Evolutionary conservation across 176 grass and related monocot genomes (phyloP).

Genomic region (Aechmea fasciata): DNA sequence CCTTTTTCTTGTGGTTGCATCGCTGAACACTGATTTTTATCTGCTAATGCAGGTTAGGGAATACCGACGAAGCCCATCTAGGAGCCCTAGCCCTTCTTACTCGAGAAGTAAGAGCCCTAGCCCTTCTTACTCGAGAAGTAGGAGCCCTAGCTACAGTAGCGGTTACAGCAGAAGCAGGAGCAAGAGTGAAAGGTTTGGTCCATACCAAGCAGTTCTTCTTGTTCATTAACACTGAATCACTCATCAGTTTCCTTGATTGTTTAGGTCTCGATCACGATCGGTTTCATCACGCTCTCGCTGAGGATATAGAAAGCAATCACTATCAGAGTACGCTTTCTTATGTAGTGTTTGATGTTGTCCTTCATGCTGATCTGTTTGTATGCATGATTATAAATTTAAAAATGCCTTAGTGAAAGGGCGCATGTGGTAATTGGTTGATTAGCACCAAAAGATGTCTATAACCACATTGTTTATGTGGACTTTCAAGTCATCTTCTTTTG

Average conservation of each 20-base stretch:
- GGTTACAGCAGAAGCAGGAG: constrained; percentile 38
- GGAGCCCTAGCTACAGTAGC: constrained; percentile 48
- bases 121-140: constrained; percentile 48
- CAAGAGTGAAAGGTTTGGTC: constrained; percentile 21
- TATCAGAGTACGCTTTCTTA: constrained; percentile 33
- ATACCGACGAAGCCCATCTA: constrained; percentile 38
- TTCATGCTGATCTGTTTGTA: no score
- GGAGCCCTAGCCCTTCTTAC: constrained; percentile 49
- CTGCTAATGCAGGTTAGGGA: constrained; percentile 52
- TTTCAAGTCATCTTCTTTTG: no score
- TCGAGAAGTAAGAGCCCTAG: constrained; percentile 58
- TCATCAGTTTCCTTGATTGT: constrained; percentile 22
- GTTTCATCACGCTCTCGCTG: constrained; percentile 48
- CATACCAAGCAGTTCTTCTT: not conserved
- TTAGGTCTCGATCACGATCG: constrained; percentile 54
- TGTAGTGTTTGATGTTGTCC: not conserved
- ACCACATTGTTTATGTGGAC: no score
- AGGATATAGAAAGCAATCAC: constrained; percentile 35
- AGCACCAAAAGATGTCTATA: no score
- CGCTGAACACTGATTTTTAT: not conserved
- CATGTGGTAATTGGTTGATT: no score
- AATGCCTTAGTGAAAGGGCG: no score
- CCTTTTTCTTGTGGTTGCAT: no score
- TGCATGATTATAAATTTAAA: no score
- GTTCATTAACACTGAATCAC: constrained; percentile 1